Percentiles rank a stretch among this genome's conserved stretches.
phyloP scores from a whole-genome alignment of 345 rosid genomes.

The Hibiscus syriacus region DNA sequence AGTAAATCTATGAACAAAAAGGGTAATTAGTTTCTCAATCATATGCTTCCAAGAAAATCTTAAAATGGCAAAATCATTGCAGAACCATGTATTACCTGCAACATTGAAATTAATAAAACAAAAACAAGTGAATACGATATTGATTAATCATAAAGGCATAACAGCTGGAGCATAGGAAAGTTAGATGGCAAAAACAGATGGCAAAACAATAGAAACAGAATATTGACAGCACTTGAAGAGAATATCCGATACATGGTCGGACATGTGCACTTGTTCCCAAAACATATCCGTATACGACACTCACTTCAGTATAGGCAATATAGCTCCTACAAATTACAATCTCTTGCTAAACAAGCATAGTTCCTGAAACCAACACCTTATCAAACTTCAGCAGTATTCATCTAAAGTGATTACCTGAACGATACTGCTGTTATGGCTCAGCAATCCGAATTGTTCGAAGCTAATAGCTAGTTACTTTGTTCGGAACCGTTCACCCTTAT shows the following conservation, averaged over 20 bases:
- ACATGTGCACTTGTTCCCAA: no score
- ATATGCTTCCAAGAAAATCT: neutral
- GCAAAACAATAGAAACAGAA: no score
- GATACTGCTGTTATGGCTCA: neutral
- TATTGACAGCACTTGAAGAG: no score
- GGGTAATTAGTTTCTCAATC: neutral
- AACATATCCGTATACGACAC: no score
- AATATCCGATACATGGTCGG: no score
- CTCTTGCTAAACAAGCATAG: no score
- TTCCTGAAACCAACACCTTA: no score
- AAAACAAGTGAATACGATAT: neutral
- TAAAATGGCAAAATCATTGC: neutral
- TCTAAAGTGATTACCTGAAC: slow-evolving; percentile 8
- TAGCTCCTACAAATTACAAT: no score
- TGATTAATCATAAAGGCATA: no score
- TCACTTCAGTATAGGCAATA: no score
- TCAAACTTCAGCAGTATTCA: neutral
- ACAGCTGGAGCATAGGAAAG: no score
- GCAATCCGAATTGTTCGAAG: neutral
- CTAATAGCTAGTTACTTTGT: slow-evolving; percentile 7
- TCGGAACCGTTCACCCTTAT: slow-evolving; percentile 29
- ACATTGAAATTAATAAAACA: neutral
- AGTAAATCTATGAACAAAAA: neutral
- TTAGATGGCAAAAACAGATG: no score
- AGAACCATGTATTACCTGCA: slow-evolving; percentile 2